These are phyloP conservation scores for Parafenestella ontariensis DNA, from an alignment of 2,329 filamentous ascomycete species.

Conservation along the genomic window DNA sequence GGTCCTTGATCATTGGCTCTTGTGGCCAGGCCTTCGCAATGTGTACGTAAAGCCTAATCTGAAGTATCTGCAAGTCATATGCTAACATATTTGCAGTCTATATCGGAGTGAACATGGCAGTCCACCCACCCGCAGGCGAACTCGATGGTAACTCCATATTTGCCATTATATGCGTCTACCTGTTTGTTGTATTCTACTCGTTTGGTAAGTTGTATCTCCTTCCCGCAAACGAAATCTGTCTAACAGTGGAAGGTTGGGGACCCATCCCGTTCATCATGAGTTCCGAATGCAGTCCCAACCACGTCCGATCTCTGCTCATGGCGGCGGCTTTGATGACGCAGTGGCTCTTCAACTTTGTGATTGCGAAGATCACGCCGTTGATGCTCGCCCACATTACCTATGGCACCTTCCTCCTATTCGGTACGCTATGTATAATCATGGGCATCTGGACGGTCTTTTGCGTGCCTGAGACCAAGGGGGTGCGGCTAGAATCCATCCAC, in stretches of 20 bases:
- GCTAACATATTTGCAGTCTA: constrained; percentile 15
- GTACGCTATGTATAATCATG: constrained; percentile 52
- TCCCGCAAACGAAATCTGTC: background rate
- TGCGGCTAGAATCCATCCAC: constrained; percentile 52
- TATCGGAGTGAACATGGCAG: constrained; percentile 43
- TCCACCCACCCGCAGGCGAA: constrained; percentile 43
- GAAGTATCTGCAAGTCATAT: background rate
- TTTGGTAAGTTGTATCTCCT: constrained; percentile 41
- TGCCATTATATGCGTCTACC: constrained; percentile 60
- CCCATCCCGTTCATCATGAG: constrained; percentile 55
- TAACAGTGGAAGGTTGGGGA: constrained; percentile 48
- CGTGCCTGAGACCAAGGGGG: constrained; percentile 54
- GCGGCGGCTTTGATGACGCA: constrained; percentile 55
- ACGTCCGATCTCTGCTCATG: constrained; percentile 53
- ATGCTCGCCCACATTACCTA: constrained; percentile 54
- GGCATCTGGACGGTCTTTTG: constrained; percentile 52
- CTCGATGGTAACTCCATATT: constrained; percentile 51
- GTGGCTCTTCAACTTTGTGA: constrained; percentile 48
- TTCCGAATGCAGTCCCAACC: constrained; percentile 51
- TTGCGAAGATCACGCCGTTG: constrained; percentile 50
- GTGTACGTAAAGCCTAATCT: constrained; percentile 15
- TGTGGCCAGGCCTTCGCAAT: constrained; percentile 55
- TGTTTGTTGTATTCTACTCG: constrained; percentile 57
- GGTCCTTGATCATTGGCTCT: constrained; percentile 53
- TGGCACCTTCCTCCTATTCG: constrained; percentile 54